These are phyloP conservation scores for Colletotrichum eleusines DNA, from an alignment of 2,329 filamentous ascomycete species.

Conservation along the genomic window DNA sequence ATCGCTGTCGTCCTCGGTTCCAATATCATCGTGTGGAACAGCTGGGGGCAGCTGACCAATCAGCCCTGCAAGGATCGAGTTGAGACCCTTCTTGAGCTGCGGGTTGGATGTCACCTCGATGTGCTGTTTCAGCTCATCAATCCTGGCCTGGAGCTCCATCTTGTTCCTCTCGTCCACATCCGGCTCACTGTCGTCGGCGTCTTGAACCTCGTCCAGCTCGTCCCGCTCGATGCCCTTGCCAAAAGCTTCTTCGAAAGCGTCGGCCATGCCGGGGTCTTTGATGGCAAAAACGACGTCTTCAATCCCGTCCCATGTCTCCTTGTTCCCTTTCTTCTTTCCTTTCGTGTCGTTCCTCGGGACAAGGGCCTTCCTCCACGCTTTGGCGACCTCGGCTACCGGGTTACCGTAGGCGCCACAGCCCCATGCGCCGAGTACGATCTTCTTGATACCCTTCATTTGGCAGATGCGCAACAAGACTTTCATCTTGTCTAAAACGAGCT, in stretches of 20 bases:
- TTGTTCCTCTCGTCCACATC: constrained; percentile 26
- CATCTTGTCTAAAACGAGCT: constrained; percentile 67
- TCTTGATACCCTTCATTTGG: constrained; percentile 57
- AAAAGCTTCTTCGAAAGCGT: constrained; percentile 63
- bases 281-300: constrained; percentile 71
- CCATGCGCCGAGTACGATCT: constrained; percentile 72
- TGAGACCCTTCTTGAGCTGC: constrained; percentile 48
- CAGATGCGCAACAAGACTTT: constrained; percentile 66
- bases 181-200: constrained; percentile 39
- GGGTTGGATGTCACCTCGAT: constrained; percentile 44
- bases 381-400: constrained; percentile 68
- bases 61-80: constrained; percentile 46
- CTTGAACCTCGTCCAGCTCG: constrained; percentile 39
- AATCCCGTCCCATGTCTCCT: constrained; percentile 56
- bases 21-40: background rate
- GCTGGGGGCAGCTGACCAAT: constrained; percentile 44
- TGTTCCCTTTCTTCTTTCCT: constrained; percentile 44
- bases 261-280: constrained; percentile 62
- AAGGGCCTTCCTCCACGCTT: constrained; percentile 59
- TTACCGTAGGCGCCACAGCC: constrained; percentile 75
- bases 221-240: constrained; percentile 54
- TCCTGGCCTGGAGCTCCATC: constrained; percentile 47
- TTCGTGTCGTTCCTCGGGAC: constrained; percentile 41
- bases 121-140: constrained; percentile 47
- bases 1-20: background rate